A percentile compares a stretch with the other conserved stretches of the same genome.
phyloP scores from a whole-genome alignment of 2,329 filamentous ascomycete genomes.

The Xylariaceae sp. region DNA sequence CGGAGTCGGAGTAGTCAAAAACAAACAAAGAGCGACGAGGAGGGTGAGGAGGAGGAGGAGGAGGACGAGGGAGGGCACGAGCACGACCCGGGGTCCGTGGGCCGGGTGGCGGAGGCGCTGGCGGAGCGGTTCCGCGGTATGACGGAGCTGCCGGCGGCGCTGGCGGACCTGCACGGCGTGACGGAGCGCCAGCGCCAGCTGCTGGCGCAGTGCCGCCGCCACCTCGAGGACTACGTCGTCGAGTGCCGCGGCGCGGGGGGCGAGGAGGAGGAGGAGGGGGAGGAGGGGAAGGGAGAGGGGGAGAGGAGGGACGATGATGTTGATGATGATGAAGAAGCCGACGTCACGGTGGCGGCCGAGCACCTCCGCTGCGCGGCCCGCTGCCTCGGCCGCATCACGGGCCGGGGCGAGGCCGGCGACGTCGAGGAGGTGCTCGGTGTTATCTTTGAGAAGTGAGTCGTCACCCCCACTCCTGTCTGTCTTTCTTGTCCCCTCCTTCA shows the following conservation, averaged over 20 bases:
- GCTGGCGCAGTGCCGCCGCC: slow-evolving; percentile 61
- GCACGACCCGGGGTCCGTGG: slow-evolving; percentile 57
- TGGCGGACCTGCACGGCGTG: slow-evolving; percentile 81
- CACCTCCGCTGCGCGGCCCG: slow-evolving; percentile 74
- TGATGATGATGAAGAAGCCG: slow-evolving; percentile 44
- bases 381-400: slow-evolving; percentile 79
- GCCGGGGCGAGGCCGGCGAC: slow-evolving; percentile 75
- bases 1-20: too few relatives aligned
- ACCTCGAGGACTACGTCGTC: slow-evolving; percentile 66
- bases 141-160: slow-evolving; percentile 62
- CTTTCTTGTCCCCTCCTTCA: not conserved
- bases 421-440: slow-evolving; percentile 94
- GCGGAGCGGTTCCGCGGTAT: slow-evolving; percentile 61
- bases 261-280: slow-evolving; percentile 7
- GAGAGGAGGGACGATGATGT: slow-evolving; percentile 12
- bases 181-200: slow-evolving; percentile 84
- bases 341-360: slow-evolving; percentile 87
- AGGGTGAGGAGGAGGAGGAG: too few relatives aligned
- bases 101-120: slow-evolving; percentile 59
- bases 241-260: slow-evolving; percentile 35
- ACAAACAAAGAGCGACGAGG: too few relatives aligned
- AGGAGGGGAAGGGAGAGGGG: slow-evolving; percentile 15
- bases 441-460: slow-evolving; percentile 87
- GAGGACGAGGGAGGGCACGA: too few relatives aligned
- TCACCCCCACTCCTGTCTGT: not conserved